A percentile compares a stretch with the other conserved stretches of the same genome.
Evolutionary conservation across 139 green algal species (phyloP).

Genomic region (Coccomyxa sp.): DNA sequence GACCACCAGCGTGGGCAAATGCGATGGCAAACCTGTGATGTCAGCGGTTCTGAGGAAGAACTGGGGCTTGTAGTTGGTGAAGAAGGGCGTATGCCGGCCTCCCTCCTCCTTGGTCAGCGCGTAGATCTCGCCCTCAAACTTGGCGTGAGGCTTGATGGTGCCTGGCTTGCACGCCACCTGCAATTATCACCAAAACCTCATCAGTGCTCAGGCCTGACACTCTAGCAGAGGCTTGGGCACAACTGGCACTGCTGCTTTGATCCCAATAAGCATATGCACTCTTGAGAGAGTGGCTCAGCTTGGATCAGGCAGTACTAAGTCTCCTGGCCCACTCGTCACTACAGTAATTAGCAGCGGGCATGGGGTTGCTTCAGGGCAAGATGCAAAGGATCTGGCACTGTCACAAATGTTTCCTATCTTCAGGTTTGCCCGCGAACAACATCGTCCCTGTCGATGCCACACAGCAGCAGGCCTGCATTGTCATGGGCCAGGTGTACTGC

Average conservation of each 20-base stretch:
- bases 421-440: constrained; percentile 89
- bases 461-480: constrained; percentile 94
- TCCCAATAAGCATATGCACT: too few relatives aligned
- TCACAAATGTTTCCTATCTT: too few relatives aligned
- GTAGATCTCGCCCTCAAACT: constrained; percentile 86
- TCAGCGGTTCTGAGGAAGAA: constrained; percentile 98
- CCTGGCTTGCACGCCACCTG: constrained; percentile 85
- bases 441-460: constrained; percentile 94
- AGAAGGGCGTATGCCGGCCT: constrained; percentile 97
- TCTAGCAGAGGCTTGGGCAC: too few relatives aligned
- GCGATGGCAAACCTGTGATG: constrained; percentile 63
- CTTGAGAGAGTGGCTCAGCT: too few relatives aligned
- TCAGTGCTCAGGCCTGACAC: too few relatives aligned
- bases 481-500: constrained; percentile 94
- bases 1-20: too few relatives aligned
- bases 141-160: constrained; percentile 69
- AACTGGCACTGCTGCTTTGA: too few relatives aligned
- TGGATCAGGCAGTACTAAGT: too few relatives aligned
- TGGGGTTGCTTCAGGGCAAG: too few relatives aligned
- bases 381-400: too few relatives aligned
- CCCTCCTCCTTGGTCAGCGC: constrained; percentile 97
- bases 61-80: constrained; percentile 95
- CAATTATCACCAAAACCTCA: neutral
- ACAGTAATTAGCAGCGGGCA: too few relatives aligned
- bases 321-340: too few relatives aligned